Base-by-base conservation (phyloP, 129 eudicot genomes). In the Cynara cardunculus region DNA sequence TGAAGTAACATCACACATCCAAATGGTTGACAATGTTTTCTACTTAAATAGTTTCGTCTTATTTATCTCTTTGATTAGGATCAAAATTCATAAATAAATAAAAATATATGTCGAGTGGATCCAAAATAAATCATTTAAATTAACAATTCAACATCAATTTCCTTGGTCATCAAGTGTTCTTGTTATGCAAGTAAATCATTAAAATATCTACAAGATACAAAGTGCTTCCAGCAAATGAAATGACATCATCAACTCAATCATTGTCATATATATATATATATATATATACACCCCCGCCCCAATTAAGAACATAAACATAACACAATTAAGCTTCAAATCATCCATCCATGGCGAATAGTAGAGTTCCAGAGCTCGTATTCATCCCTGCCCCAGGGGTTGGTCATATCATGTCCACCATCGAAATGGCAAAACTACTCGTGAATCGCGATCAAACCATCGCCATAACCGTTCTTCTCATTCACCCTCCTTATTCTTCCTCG, bases 331-430 rank as follows among this genome's bases (percentile, higher is more conserved):
- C 65, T 69, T 21, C 74, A 21, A 69, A 7, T 19, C 22, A 22
- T 31, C 35, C 59, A 69, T 3, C 3, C 21, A 80, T 71, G 83
- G 64, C 64, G 6, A 56, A 71, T 14, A 18, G 2, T 56, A 32
- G 21, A 71, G 25, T 69, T 44, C 53, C 72, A 61, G 82, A 86
- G 75, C 71, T 82, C 10, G 81, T 86, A 35, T 78, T 86, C 70
- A 27, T 86, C 68, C 89, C 89, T 25, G 27, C 61, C 11, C 89
- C 89, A 12, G 89, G 80, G 18, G 25, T 41, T n/a, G 86, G 89
- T 28, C 89, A 86, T 32, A 37, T 86, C 25, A 61, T 74, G 26
- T 75, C 89, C 30, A 73, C 81, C 11, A 61, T 80, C 5, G 82
- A 79, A 49, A 61, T 83, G 30, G 89, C 87, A 2, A 86, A 86